Evolutionary conservation across 2,329 filamentous ascomycete species (phyloP).

Genomic region (Botryotinia convoluta): DNA sequence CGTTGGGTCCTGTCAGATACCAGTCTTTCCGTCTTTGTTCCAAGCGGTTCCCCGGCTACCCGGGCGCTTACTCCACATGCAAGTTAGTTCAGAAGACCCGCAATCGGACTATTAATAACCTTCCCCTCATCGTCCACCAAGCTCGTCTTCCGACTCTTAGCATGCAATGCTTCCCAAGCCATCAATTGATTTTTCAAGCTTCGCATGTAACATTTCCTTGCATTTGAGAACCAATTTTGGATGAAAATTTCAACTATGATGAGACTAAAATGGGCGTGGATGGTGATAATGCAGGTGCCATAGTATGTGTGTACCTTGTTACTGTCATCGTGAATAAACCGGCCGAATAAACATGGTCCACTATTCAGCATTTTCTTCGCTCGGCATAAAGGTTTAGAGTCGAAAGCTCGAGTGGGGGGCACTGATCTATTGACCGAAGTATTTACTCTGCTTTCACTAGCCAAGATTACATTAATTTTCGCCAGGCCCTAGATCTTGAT

Average conservation of each 20-base stretch:
- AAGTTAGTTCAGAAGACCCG: neutral
- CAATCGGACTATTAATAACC: slow-evolving; percentile 2
- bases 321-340: neutral
- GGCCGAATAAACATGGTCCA: neutral
- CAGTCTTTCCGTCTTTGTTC: neutral
- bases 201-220: neutral
- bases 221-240: neutral
- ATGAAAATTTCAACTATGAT: neutral
- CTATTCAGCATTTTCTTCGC: neutral
- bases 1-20: neutral
- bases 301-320: neutral
- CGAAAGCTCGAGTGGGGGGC: neutral
- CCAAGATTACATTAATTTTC: neutral
- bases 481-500: neutral
- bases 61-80: neutral
- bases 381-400: neutral
- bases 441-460: neutral
- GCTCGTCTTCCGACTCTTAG: neutral
- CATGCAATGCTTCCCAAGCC: neutral
- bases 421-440: neutral
- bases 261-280: neutral
- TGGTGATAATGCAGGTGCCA: neutral
- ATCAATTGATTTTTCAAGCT: neutral
- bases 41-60: neutral
- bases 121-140: neutral